Conservation (phyloP, 2,329 filamentous ascomycete species). For the Aspergillus pseudonomiae region DNA sequence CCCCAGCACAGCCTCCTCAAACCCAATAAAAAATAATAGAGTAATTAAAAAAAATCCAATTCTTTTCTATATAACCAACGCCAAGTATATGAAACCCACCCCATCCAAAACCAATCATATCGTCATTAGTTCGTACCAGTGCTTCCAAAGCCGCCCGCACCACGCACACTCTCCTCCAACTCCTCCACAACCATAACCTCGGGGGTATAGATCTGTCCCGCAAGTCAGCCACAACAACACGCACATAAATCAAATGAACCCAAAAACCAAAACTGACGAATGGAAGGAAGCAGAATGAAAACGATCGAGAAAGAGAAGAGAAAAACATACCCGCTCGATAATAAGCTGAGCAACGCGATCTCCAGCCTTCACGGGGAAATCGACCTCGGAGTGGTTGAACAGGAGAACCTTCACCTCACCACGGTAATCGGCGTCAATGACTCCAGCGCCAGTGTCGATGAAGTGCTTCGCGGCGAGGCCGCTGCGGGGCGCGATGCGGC, state of each 20-base stretch:
- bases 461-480: constrained; percentile 91
- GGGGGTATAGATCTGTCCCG: constrained; percentile 76
- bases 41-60: background rate
- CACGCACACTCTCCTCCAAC: constrained; percentile 86
- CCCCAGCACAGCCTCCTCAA: background rate
- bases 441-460: constrained; percentile 93
- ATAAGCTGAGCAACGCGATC: constrained; percentile 94
- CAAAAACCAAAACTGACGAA: no score
- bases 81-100: background rate
- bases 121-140: constrained; percentile 60
- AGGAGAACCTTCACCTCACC: constrained; percentile 92
- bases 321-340: constrained; percentile 68
- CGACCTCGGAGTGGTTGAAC: constrained; percentile 84
- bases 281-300: no score
- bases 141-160: constrained; percentile 88
- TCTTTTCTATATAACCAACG: constrained; percentile 7
- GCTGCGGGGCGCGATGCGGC: constrained; percentile 86
- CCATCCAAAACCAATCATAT: background rate
- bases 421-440: constrained; percentile 97
- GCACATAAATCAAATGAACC: no score
- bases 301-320: background rate
- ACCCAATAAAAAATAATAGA: background rate
- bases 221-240: background rate
- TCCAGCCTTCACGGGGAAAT: constrained; percentile 80
- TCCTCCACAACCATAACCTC: constrained; percentile 87